Evolutionary conservation across 2,329 filamentous ascomycete genomes (phyloP).

Genomic region (Rosellinia necatrix): DNA sequence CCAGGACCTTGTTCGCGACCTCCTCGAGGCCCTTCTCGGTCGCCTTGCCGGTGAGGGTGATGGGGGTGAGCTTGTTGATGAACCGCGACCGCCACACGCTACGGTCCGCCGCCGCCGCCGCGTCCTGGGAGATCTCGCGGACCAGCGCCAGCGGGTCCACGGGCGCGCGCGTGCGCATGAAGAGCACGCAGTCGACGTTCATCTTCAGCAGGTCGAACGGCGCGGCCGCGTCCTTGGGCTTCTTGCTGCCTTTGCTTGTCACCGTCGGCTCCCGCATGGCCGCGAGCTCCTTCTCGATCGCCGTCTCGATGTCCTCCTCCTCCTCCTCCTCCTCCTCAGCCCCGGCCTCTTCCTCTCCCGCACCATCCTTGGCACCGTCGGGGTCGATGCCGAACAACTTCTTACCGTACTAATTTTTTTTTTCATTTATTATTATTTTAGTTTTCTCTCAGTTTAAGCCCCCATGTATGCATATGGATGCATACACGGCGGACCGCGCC

Average conservation of each 20-base stretch:
- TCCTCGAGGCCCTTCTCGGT: constrained; percentile 70
- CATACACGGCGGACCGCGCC: background rate
- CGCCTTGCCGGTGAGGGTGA: constrained; percentile 62
- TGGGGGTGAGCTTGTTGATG: constrained; percentile 62
- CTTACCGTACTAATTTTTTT: constrained; percentile 64
- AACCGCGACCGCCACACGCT: constrained; percentile 57
- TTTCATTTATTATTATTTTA: constrained; percentile 17
- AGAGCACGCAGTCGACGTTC: constrained; percentile 66
- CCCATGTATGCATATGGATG: too few relatives aligned
- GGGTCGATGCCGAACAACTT: constrained; percentile 58
- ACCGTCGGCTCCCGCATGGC: constrained; percentile 53
- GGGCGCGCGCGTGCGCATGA: constrained; percentile 60
- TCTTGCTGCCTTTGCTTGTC: constrained; percentile 51
- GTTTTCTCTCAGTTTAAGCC: too few relatives aligned
- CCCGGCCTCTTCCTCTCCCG: constrained; percentile 46
- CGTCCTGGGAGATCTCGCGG: constrained; percentile 60
- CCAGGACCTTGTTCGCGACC: constrained; percentile 66
- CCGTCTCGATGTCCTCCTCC: constrained; percentile 69
- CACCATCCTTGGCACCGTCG: constrained; percentile 41
- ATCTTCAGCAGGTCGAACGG: constrained; percentile 59
- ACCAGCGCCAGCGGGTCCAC: constrained; percentile 61
- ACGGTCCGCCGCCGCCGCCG: constrained; percentile 48
- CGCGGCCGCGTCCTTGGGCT: constrained; percentile 45
- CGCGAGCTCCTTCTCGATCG: constrained; percentile 73
- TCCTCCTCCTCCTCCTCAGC: constrained; percentile 51